Evolutionary conservation across 352 stramenopile genomes (phyloP).

Genomic region (Blastocystis hominis): DNA sequence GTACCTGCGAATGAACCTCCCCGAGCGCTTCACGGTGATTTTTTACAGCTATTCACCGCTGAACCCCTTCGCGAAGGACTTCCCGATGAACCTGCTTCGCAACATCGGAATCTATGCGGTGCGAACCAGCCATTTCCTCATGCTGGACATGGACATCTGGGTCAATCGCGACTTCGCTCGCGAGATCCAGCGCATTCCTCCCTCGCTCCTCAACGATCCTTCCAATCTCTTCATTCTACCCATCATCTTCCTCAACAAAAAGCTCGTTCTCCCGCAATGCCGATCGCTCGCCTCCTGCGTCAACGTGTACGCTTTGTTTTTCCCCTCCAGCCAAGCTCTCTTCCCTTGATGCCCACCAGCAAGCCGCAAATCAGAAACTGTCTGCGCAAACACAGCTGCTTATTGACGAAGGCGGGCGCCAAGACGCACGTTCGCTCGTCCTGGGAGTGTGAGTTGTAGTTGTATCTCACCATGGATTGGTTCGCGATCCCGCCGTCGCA

Average conservation of each 20-base stretch:
- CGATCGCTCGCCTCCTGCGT: neutral
- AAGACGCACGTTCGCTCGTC: neutral
- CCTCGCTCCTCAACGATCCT: neutral
- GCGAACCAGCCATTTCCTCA: slow-evolving; percentile 38
- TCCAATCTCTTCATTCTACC: neutral
- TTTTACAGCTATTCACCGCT: neutral
- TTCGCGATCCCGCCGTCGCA: neutral
- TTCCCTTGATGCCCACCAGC: neutral
- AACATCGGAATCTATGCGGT: slow-evolving; percentile 33
- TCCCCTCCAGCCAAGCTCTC: neutral
- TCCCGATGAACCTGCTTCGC: slow-evolving; percentile 52
- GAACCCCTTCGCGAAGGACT: slow-evolving; percentile 34
- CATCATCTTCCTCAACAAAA: slow-evolving; percentile 11
- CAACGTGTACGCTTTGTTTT: neutral
- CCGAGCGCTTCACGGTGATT: neutral
- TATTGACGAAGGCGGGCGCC: slow-evolving; percentile 7
- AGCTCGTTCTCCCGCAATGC: neutral
- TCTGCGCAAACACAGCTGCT: neutral
- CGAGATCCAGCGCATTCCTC: slow-evolving; percentile 26
- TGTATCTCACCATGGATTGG: slow-evolving; percentile 15
- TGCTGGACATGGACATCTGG: slow-evolving; percentile 58
- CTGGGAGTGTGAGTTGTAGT: neutral
- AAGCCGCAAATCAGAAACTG: neutral
- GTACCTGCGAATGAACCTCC: neutral
- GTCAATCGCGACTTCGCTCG: slow-evolving; percentile 1